Base-by-base conservation (phyloP, 2,329 filamentous ascomycete genomes). In the Xylariaceae sp. region DNA sequence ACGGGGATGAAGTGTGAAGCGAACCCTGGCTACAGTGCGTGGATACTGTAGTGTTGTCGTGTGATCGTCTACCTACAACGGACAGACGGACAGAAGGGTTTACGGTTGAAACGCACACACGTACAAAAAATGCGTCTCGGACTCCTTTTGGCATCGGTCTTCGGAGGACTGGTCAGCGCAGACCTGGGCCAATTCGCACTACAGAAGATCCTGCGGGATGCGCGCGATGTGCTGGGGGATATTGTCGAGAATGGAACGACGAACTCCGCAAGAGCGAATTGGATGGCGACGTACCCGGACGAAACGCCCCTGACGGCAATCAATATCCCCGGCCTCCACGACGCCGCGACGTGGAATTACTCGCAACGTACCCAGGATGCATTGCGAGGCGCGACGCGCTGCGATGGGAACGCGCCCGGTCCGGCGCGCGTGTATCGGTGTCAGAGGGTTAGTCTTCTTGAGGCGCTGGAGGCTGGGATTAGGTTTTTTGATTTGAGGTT, bases 331-430 rank as follows among this genome's bases (percentile, higher is more conserved):
- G 80, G 80, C 1, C 76, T 74, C 3, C 80, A 82, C 68, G 79
- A 82, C 65, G 73, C 75, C 3, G 74, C 76, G 1, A 81, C 79
- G 0, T 82, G 80, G 79, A 81, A 81, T 67, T 82, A 81, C 64
- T 75, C 71, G 9, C 69, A 71, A 23, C 68, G 70, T 0, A 79
- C 76, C 0, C 77, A 79, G 63, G 67, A 76, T 44, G 58, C 68
- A 1, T 68, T 81, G 48, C 48, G 48, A 2, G 5, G 71, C 23
- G 70, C 79, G 39, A 78, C 77, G 6, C 68, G 72, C 11, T 72
- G 78, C 45, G 74, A 73, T 51, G 71, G 74, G 23, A 68, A 71
- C 15, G 60, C 64, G 2, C 67, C 70, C 0, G 62, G 62, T 10
- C 65, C 62, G 1, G 68, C 74, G 3, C 63, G 69, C 23, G 64